phyloP scores from a whole-genome alignment of 1,139 yeast genomes.

The Pichia sp. region DNA sequence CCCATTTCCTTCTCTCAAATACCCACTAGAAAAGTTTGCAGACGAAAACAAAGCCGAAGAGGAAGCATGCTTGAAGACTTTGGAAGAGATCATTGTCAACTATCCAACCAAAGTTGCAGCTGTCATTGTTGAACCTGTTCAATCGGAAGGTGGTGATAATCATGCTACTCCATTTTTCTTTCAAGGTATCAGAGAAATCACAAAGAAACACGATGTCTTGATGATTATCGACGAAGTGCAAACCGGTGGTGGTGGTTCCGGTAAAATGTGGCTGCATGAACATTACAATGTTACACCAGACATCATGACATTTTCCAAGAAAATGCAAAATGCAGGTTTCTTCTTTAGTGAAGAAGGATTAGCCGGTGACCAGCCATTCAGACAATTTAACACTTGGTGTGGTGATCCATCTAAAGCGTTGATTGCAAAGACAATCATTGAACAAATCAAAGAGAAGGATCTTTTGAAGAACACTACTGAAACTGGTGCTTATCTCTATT shows the following conservation, averaged over 20 bases:
- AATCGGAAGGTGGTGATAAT: slow-evolving; percentile 84
- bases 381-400: slow-evolving; percentile 82
- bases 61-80: slow-evolving; percentile 46
- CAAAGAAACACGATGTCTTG: slow-evolving; percentile 56
- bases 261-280: slow-evolving; percentile 79
- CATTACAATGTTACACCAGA: slow-evolving; percentile 63
- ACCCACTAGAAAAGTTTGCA: slow-evolving; percentile 49
- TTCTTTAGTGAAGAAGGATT: slow-evolving; percentile 61
- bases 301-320: slow-evolving; percentile 67
- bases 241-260: slow-evolving; percentile 83
- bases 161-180: slow-evolving; percentile 68
- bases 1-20: slow-evolving; percentile 58
- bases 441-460: slow-evolving; percentile 45
- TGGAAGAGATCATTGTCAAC: slow-evolving; percentile 43
- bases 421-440: slow-evolving; percentile 47
- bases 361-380: slow-evolving; percentile 58
- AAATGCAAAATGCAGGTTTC: slow-evolving; percentile 75
- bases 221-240: slow-evolving; percentile 79
- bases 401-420: slow-evolving; percentile 50
- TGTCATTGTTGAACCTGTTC: slow-evolving; percentile 68
- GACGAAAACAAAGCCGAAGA: slow-evolving; percentile 53
- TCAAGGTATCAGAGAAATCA: slow-evolving; percentile 67
- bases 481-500: slow-evolving; percentile 54
- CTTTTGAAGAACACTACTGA: slow-evolving; percentile 43
- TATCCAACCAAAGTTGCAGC: slow-evolving; percentile 57